Evolutionary conservation across 2,329 filamentous ascomycete species (phyloP).

Genomic region (Lecanicillium sp.): DNA sequence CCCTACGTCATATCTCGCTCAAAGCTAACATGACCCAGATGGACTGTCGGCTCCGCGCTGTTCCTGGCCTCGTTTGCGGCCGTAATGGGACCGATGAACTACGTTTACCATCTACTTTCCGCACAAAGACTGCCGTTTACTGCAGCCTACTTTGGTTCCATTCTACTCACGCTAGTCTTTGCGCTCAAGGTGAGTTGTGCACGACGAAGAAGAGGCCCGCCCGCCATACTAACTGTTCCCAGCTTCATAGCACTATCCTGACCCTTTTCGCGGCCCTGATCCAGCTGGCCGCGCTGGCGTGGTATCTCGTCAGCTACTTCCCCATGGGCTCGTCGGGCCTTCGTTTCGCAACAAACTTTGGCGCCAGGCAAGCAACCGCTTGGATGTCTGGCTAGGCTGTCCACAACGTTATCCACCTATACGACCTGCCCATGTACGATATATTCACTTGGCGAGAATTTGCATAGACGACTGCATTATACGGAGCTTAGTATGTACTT

Average conservation of each 20-base stretch:
- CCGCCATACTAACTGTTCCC: conserved; percentile 12
- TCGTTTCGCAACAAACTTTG: conserved; percentile 79
- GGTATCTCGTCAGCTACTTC: conserved; percentile 97
- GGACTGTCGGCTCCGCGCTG: conserved; percentile 85
- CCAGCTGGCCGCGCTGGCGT: conserved; percentile 75
- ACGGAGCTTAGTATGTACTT: too few species aligned
- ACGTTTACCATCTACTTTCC: conserved; percentile 77
- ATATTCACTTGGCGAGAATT: too few species aligned
- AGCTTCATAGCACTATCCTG: conserved; percentile 79
- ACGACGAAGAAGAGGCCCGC: conserved; percentile 1
- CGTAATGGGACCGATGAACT: conserved; percentile 83
- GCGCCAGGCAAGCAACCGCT: conserved; percentile 71
- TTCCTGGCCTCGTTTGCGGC: conserved; percentile 91
- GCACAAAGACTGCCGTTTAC: conserved; percentile 84
- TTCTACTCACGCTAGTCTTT: conserved; percentile 84
- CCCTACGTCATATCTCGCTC: conserved; percentile 17
- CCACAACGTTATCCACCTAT: neutral
- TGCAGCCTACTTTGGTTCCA: conserved; percentile 89
- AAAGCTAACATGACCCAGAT: conserved; percentile 50
- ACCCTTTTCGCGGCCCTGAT: conserved; percentile 78
- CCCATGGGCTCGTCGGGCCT: conserved; percentile 90
- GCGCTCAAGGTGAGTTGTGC: conserved; percentile 71
- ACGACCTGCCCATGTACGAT: too few species aligned
- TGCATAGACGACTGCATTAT: too few species aligned
- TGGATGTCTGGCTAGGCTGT: conserved; percentile 74